phyloP scores from a whole-genome alignment of 306 rosid genomes.

The Cyclanthera cordifolia region DNA sequence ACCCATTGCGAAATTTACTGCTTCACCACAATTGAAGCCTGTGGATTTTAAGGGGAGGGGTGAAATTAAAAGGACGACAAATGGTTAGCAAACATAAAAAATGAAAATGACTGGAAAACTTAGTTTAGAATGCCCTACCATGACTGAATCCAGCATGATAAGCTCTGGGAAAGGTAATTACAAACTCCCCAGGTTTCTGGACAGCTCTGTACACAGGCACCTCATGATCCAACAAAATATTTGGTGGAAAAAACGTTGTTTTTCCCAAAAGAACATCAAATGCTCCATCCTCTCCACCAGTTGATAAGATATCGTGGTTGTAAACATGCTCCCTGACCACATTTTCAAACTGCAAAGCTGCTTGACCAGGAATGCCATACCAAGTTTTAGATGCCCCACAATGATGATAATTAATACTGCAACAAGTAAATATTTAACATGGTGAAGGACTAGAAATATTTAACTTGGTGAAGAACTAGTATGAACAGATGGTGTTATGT shows the following conservation, averaged over 20 bases:
- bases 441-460: conserved; percentile 10
- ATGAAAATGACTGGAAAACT: not conserved
- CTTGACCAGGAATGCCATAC: conserved; percentile 93
- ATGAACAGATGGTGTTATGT: not conserved
- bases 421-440: conserved; percentile 18
- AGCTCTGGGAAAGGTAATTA: conserved; percentile 88
- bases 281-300: conserved; percentile 93
- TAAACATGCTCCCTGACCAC: conserved; percentile 87
- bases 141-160: conserved; percentile 98
- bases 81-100: not conserved
- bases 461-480: conserved; percentile 5
- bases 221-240: conserved; percentile 57
- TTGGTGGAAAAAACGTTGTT: conserved; percentile 93
- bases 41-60: conserved; percentile 12
- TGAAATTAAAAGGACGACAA: not conserved
- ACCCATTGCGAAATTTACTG: conserved; percentile 93
- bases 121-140: conserved; percentile 33
- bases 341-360: conserved; percentile 83
- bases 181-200: conserved; percentile 88
- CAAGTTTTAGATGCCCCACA: conserved; percentile 99
- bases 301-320: conserved; percentile 61
- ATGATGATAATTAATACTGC: conserved; percentile 95
- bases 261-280: conserved; percentile 90
- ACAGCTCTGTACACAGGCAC: conserved; percentile 93
- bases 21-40: conserved; percentile 99